These are phyloP conservation scores for Cinnamomum micranthum DNA, from an alignment of 164 flowering plant genomes.

Conservation along the genomic window DNA sequence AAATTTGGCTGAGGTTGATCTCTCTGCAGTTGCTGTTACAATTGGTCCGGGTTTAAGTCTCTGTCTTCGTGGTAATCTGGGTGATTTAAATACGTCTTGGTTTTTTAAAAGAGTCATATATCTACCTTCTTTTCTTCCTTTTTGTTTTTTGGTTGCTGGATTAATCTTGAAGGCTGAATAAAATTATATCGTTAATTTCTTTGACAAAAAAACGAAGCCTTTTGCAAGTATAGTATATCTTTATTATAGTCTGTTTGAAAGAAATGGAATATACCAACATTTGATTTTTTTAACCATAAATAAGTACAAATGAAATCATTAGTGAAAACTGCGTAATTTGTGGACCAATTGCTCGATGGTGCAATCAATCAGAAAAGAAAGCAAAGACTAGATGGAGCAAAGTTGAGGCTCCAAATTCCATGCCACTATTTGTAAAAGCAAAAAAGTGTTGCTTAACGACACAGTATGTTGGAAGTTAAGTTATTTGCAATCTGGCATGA, in stretches of 20 bases:
- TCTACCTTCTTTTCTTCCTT: neutral
- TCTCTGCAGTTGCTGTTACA: slow-evolving; percentile 94
- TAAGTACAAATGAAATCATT: too few relatives aligned
- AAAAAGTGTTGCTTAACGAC: too few relatives aligned
- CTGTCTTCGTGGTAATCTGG: slow-evolving; percentile 73
- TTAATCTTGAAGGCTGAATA: neutral
- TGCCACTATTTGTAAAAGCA: too few relatives aligned
- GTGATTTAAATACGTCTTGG: neutral
- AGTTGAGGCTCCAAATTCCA: neutral
- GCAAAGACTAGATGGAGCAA: neutral
- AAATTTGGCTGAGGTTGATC: slow-evolving; percentile 52
- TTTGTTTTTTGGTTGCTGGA: neutral
- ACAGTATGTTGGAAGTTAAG: too few relatives aligned
- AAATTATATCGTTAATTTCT: neutral
- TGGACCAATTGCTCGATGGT: neutral
- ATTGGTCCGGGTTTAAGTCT: slow-evolving; percentile 99
- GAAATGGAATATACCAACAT: too few relatives aligned
- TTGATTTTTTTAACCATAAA: too few relatives aligned
- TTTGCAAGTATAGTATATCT: neutral
- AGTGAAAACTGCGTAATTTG: too few relatives aligned
- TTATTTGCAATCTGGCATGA: too few relatives aligned
- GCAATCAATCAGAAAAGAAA: neutral
- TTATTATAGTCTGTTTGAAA: neutral
- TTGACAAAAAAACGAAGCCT: neutral
- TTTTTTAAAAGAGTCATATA: neutral